Evolutionary conservation across 1,139 yeast species (phyloP), one percentile per base, ranked within the genome.

Genomic region (Zhuliangozyma blackwelliae): DNA sequence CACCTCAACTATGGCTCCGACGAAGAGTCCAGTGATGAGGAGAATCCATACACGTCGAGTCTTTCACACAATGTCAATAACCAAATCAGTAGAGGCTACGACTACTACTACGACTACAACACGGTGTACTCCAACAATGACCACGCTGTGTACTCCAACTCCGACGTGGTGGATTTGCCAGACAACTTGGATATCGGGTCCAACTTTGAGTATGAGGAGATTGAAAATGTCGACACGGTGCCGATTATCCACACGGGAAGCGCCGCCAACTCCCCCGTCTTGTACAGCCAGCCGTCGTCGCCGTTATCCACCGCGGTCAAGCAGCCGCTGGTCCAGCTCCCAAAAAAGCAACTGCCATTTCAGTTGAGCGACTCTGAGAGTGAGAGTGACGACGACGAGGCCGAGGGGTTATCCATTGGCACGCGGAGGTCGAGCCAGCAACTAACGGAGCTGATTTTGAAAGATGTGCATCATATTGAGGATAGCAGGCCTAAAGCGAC

Each of bases 71-170:
- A 84, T 56, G 82, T 84, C 27, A 77, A 79, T 50, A 79, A 86
- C 41, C 73, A 78, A 44, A 59, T 62, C 29, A 63, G 67, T 43
- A 73, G 94, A 60, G 92, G 95, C 34, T 82, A 81, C 54, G 89
- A 84, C 55, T 84, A 86, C 63, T 81, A 82, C 55, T 89, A 89
- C 56, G 96, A 89, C 61, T 88, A 88, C 59, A 87, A 86, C 54
- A 75, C 92, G 1, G 96, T 88, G 16, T 87, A 84, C 54, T 74
- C 79, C 4, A 74, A 68, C 28, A 79, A 77, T 47, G 64, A 74
- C 42, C 75, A 76, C 41, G 63, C 71, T 5, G 57, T 67, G 10
- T 66, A 61, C 45, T 69, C 69, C 1, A 48, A 40, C 28, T 71
- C 74, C 52, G 61, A 61, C 40, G 74, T 70, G 20, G 65, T 65